A percentile compares a stretch with the other conserved stretches of the same genome.
These are phyloP conservation scores for Thamnidium elegans DNA, from an alignment of 192 early-diverging fungal genomes.

Conservation along the genomic window DNA sequence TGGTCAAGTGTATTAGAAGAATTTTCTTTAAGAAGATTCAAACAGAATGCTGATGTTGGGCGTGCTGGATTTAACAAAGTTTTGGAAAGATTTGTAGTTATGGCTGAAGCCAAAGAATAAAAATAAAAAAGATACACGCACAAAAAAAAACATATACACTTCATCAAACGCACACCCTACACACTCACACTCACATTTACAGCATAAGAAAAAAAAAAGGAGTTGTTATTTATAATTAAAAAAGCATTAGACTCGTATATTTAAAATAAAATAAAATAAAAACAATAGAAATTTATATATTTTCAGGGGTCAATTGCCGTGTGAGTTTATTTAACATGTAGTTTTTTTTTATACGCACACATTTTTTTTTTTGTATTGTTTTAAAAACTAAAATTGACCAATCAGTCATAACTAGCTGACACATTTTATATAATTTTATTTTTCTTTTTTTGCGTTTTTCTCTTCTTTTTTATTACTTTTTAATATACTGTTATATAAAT, in stretches of 20 bases:
- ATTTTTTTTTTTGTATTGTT: neutral
- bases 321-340: too few species aligned
- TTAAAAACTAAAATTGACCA: neutral
- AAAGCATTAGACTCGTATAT: neutral
- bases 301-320: too few species aligned
- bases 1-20: slow-evolving; percentile 80
- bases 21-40: slow-evolving; percentile 80
- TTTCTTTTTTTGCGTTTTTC: slow-evolving; percentile 5
- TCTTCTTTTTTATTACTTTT: neutral
- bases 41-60: slow-evolving; percentile 86
- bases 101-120: slow-evolving; percentile 29
- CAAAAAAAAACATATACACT: slow-evolving; percentile 1
- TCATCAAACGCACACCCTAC: neutral
- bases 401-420: slow-evolving; percentile 14
- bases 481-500: slow-evolving; percentile 42
- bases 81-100: slow-evolving; percentile 57
- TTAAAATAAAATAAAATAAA: neutral
- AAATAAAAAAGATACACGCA: neutral
- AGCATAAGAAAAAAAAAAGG: neutral
- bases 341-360: too few species aligned
- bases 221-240: neutral
- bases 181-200: slow-evolving; percentile 1
- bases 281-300: too few species aligned
- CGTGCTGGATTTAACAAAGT: slow-evolving; percentile 84
- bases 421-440: slow-evolving; percentile 10